Evolutionary conservation across 768 basidiomycete genomes (phyloP).

Genomic region (Tephrocybe sp.): DNA sequence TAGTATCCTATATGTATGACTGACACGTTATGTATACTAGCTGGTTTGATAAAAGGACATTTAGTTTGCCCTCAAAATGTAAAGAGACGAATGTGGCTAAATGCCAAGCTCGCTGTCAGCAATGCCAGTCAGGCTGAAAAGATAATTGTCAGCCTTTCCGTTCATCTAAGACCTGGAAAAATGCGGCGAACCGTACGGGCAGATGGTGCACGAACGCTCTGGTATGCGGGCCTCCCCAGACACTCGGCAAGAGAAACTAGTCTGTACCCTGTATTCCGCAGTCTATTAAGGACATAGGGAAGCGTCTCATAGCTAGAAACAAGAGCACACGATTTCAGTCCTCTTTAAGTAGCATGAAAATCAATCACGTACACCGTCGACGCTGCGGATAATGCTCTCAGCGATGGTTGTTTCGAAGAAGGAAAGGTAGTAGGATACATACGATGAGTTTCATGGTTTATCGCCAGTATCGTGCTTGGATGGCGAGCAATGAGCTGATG

Average conservation of each 20-base stretch:
- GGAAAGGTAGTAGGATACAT: constrained; percentile 5
- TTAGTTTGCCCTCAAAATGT: neutral
- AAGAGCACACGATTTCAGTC: neutral
- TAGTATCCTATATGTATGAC: neutral
- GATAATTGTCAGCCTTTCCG: neutral
- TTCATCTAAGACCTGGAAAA: neutral
- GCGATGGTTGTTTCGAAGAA: constrained; percentile 1
- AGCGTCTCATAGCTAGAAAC: constrained; percentile 28
- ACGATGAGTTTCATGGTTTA: constrained; percentile 39
- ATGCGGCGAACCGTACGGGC: constrained; percentile 30
- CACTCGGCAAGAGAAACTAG: constrained; percentile 44
- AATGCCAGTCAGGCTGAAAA: constrained; percentile 12
- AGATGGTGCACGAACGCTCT: constrained; percentile 26
- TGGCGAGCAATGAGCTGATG: constrained; percentile 22
- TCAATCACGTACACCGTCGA: constrained; percentile 20
- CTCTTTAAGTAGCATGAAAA: neutral
- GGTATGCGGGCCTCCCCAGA: constrained; percentile 35
- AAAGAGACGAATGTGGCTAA: neutral
- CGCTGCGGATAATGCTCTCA: constrained; percentile 9
- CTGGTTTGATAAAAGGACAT: neutral
- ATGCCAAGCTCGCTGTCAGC: constrained; percentile 5
- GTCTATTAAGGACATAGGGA: constrained; percentile 34
- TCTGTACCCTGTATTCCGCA: constrained; percentile 37
- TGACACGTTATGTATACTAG: too few species aligned
- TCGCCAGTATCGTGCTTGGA: constrained; percentile 33